Evolutionary conservation across 2,329 filamentous ascomycete genomes (phyloP), one percentile per base, ranked within the genome.

Genomic region (Meredithiella fracta): DNA sequence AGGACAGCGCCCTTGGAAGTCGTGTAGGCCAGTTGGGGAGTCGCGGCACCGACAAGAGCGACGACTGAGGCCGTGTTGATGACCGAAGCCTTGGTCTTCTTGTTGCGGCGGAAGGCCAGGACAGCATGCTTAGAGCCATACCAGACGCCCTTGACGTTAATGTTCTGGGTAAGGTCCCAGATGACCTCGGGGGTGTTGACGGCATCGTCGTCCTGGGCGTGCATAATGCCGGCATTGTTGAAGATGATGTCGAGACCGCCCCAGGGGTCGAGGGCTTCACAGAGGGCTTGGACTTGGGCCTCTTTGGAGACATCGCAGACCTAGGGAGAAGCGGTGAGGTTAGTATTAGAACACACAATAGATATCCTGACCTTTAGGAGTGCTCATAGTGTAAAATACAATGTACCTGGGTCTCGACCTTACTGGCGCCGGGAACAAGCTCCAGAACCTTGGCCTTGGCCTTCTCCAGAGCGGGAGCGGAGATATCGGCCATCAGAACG

Each of bases 61-160:
- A 95, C 89, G 51, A 94, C 85, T 50, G 84, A 90, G 25, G 88
- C 89, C 2, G 88, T 94, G 75, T 95, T 95, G 77, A 95, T 90
- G 69, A 96, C 81, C 69, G 83, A 88, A 53, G 80, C 86, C 63
- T 77, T 79, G 47, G 73, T 79, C 80, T 96, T 96, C 56, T 78
- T 77, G 74, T 94, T 76, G 63, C 80, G 82, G 61, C 89, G 83
- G 63, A 96, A 76, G 47, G 86, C 54, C 53, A 91, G 74, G 26
- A 96, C 82, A 5, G 90, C 88, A 68, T 95, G 87, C 76, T 95
- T 96, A 77, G 82, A 84, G 59, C 90, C 90, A 68, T 80, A 96
- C 90, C 90, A 95, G n/a, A 96, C 90, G 47, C 90, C 90, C 78
- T 96, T 96, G 69, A 95, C 90, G 69, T 96, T 96, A 74, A 95